phyloP scores from a whole-genome alignment of 208 protist genomes.

The Herpetomonas tarakana region DNA sequence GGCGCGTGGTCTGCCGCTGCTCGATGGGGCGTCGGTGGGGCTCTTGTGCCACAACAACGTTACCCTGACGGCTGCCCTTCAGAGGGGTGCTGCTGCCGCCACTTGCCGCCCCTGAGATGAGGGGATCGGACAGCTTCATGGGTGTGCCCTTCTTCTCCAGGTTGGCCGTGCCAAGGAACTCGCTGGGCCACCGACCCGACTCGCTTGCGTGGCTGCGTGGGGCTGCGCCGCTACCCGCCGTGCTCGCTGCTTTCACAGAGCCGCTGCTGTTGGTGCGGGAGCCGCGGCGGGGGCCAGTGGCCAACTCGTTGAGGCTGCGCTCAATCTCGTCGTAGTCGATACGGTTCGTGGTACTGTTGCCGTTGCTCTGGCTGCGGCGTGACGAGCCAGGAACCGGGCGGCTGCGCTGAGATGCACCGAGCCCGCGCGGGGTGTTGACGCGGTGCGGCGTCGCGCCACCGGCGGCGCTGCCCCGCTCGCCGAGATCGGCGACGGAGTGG shows the following conservation, averaged over 20 bases:
- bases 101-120: not conserved
- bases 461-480: not conserved
- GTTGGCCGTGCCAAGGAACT: constrained; percentile 25
- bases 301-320: constrained; percentile 23
- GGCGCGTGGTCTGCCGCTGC: not conserved
- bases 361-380: not conserved
- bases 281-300: not conserved
- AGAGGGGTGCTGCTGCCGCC: not conserved
- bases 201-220: constrained; percentile 1
- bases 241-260: not conserved
- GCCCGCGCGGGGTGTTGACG: not conserved
- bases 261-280: constrained; percentile 1
- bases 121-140: constrained; percentile 15
- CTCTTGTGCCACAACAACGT: not conserved
- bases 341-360: not conserved
- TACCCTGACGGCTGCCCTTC: not conserved
- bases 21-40: not conserved
- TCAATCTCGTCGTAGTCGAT: constrained; percentile 21
- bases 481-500: not conserved
- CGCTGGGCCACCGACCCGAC: constrained; percentile 19
- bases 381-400: not conserved
- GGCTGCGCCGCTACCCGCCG: not conserved
- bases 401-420: too few species aligned
- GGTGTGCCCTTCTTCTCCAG: constrained; percentile 42
- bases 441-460: not conserved